Evolutionary conservation across 257 asterid genomes (phyloP).

Genomic region (Verbascum thapsus): DNA sequence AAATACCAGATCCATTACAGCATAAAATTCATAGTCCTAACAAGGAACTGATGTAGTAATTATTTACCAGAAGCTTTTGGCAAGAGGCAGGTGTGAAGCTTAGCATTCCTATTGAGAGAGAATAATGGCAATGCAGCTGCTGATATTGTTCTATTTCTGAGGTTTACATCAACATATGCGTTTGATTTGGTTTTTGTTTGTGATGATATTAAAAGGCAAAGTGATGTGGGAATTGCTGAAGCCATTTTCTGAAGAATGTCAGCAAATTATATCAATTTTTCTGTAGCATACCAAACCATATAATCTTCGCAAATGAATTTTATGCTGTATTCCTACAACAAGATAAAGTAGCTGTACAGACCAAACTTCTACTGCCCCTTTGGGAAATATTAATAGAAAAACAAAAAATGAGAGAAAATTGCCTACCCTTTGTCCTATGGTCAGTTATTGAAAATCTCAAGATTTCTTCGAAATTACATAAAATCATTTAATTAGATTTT

Average conservation of each 20-base stretch:
- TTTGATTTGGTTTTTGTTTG: constrained; percentile 29
- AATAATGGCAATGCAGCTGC: background rate
- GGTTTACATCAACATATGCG: constrained; percentile 23
- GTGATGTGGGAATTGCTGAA: constrained; percentile 38
- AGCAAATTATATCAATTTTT: no score
- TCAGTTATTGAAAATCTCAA: no score
- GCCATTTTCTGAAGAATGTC: constrained; percentile 46
- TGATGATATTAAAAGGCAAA: constrained; percentile 40
- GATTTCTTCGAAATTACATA: no score
- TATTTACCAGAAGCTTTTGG: constrained; percentile 54
- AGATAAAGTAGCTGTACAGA: no score
- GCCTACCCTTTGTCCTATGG: no score
- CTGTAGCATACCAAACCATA: no score
- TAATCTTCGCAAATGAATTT: no score
- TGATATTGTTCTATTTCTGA: constrained; percentile 32
- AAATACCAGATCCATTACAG: background rate
- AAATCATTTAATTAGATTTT: no score
- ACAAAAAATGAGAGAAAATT: no score
- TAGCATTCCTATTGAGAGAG: constrained; percentile 24
- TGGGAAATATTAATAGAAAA: no score
- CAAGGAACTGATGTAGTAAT: background rate
- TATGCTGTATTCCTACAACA: no score
- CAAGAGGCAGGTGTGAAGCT: constrained; percentile 31
- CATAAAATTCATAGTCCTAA: constrained; percentile 10
- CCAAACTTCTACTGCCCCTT: no score